These are phyloP conservation scores for Tylopilus sp. DNA, from an alignment of 1,284 basidiomycete species.

Conservation along the genomic window DNA sequence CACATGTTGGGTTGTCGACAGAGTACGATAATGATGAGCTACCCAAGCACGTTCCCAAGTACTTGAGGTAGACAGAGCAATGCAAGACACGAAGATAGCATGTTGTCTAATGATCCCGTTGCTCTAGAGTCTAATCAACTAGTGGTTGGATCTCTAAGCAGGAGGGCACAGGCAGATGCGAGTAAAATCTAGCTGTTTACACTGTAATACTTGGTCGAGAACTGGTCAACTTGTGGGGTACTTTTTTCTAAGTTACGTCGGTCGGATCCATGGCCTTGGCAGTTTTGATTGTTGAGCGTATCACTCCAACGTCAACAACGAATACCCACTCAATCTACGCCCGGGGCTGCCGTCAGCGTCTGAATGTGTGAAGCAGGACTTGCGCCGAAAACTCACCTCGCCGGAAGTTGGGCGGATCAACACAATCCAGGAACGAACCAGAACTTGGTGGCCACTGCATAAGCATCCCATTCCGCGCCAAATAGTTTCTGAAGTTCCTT, in stretches of 20 bases:
- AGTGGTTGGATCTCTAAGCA: background rate
- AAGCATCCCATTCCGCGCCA: conserved; percentile 49
- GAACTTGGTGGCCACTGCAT: conserved; percentile 45
- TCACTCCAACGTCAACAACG: background rate
- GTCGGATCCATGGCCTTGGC: background rate
- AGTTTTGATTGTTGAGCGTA: background rate
- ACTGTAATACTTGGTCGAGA: background rate
- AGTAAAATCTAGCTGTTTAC: background rate
- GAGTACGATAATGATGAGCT: too few species aligned
- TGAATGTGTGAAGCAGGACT: background rate
- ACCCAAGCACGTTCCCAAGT: too few species aligned
- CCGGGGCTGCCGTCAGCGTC: background rate
- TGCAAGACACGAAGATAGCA: background rate
- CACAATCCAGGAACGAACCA: conserved; percentile 54
- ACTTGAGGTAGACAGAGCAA: background rate
- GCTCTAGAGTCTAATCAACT: background rate
- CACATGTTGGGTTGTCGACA: too few species aligned
- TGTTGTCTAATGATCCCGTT: background rate
- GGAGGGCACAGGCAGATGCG: background rate
- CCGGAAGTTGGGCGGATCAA: conserved; percentile 15
- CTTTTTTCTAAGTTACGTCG: background rate
- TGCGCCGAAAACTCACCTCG: conserved; percentile 2
- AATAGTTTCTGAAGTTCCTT: conserved; percentile 49
- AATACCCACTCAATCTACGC: background rate
- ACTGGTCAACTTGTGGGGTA: background rate